Percentiles rank a stretch among this genome's conserved stretches.
These are phyloP conservation scores for Fusarium secorum DNA, from an alignment of 2,329 filamentous ascomycete species.

Conservation along the genomic window DNA sequence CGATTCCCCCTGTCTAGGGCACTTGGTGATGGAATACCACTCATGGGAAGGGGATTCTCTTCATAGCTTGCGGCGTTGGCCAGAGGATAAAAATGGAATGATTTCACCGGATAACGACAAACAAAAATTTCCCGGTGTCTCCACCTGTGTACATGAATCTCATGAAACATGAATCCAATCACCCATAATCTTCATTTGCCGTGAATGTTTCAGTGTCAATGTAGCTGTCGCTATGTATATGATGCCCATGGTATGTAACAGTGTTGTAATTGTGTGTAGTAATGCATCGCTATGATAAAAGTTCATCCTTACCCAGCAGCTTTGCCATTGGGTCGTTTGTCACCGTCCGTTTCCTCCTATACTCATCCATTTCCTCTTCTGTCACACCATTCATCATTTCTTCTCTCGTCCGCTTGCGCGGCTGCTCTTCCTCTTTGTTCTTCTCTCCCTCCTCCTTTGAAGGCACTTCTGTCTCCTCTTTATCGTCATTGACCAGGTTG, in stretches of 20 bases:
- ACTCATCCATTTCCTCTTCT: conserved; percentile 87
- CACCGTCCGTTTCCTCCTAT: conserved; percentile 76
- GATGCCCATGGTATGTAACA: neutral
- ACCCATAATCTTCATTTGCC: conserved; percentile 2
- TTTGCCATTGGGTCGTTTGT: conserved; percentile 89
- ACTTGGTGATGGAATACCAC: conserved; percentile 48
- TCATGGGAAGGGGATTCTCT: conserved; percentile 51
- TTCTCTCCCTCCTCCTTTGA: conserved; percentile 43
- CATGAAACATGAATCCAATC: conserved; percentile 31
- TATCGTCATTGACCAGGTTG: conserved; percentile 48
- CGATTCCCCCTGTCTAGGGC: conserved; percentile 43
- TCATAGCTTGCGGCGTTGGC: conserved; percentile 62
- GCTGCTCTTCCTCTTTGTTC: conserved; percentile 44
- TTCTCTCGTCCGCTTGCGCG: conserved; percentile 77
- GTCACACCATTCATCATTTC: conserved; percentile 81
- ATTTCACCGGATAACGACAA: conserved; percentile 46
- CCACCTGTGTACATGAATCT: conserved; percentile 40
- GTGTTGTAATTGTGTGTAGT: neutral
- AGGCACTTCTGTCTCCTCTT: conserved; percentile 38
- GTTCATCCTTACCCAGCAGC: conserved; percentile 76
- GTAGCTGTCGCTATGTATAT: neutral
- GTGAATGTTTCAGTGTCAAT: neutral
- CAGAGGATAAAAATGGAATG: conserved; percentile 58
- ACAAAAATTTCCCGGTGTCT: conserved; percentile 32
- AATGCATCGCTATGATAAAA: conserved; percentile 34